These are phyloP conservation scores for Quercus variabilis DNA, from an alignment of 306 rosid species.

Conservation along the genomic window DNA sequence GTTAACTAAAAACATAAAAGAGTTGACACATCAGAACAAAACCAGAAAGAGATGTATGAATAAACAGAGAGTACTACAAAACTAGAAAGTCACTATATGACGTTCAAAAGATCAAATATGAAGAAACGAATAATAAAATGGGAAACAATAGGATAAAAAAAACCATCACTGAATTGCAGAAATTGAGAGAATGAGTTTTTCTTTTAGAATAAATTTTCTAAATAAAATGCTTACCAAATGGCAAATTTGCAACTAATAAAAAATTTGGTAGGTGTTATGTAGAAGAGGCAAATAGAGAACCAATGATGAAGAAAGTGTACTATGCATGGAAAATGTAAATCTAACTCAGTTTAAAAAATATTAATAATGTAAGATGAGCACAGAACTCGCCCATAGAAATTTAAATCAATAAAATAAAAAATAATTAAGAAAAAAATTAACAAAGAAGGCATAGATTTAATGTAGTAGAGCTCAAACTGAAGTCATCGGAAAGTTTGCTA, in stretches of 20 bases:
- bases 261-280: neutral
- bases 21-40: neutral
- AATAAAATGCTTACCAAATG: neutral
- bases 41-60: neutral
- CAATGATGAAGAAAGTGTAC: neutral
- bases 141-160: neutral
- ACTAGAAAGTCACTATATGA: neutral
- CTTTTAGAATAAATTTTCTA: neutral
- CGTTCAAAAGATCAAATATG: neutral
- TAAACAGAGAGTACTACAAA: neutral
- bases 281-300: neutral
- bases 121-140: neutral
- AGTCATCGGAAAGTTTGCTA: neutral
- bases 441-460: neutral
- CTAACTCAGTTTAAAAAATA: neutral
- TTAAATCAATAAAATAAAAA: no score
- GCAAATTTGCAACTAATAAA: neutral
- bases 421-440: neutral
- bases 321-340: neutral
- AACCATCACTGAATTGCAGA: neutral
- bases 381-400: neutral
- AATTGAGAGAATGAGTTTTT: neutral
- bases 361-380: neutral
- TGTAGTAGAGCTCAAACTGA: neutral
- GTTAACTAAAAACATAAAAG: neutral